Conservation (phyloP, 805 yeast species). For the Wickerhamomyces rabaulensis region DNA sequence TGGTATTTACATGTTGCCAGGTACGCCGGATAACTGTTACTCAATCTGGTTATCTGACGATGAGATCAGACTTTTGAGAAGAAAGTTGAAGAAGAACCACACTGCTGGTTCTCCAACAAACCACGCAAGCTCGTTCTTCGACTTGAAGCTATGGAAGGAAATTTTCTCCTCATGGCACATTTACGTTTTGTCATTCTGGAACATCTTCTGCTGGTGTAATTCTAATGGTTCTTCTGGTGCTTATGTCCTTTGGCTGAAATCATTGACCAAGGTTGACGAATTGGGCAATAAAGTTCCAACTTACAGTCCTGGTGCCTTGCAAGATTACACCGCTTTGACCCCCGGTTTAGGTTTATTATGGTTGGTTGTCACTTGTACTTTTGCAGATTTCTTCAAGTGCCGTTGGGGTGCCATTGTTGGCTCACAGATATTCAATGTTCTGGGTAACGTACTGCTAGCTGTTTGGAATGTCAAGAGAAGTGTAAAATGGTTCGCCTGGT, state of each 20-base stretch:
- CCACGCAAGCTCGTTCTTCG: constrained; percentile 31
- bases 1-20: constrained; percentile 34
- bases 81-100: constrained; percentile 33
- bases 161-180: constrained; percentile 54
- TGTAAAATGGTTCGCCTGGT: constrained; percentile 47
- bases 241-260: constrained; percentile 41
- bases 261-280: constrained; percentile 36
- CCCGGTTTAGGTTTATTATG: constrained; percentile 28
- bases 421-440: constrained; percentile 40
- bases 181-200: constrained; percentile 46
- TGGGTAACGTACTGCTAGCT: constrained; percentile 44
- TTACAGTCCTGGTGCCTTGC: neutral
- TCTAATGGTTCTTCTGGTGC: constrained; percentile 43
- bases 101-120: neutral
- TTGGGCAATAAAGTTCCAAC: constrained; percentile 21
- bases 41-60: constrained; percentile 51
- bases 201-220: constrained; percentile 52
- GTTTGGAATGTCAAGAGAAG: constrained; percentile 46
- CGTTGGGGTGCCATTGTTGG: constrained; percentile 35
- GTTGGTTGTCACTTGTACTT: constrained; percentile 7
- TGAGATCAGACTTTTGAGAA: constrained; percentile 49
- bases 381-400: constrained; percentile 32
- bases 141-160: constrained; percentile 43
- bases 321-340: constrained; percentile 23
- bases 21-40: constrained; percentile 42